A percentile compares a stretch with the other conserved stretches of the same genome.
These are phyloP conservation scores for Boletus tomentosulus DNA, from an alignment of 768 basidiomycete species.

Conservation along the genomic window DNA sequence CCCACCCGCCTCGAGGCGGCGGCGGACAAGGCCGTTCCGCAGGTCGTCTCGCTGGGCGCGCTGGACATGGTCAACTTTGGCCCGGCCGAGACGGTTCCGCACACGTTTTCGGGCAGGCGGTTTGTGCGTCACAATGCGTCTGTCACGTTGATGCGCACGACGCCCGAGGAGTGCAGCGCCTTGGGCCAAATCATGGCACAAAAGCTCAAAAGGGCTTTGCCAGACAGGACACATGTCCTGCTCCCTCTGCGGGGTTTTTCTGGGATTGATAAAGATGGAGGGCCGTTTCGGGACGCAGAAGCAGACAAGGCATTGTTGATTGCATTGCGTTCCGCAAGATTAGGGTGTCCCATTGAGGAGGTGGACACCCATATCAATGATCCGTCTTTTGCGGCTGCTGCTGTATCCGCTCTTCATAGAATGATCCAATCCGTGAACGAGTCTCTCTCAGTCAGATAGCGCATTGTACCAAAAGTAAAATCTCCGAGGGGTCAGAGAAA, in stretches of 20 bases:
- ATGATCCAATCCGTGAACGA: constrained; percentile 12
- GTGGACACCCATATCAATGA: constrained; percentile 27
- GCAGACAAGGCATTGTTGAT: constrained; percentile 22
- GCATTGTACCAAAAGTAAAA: background rate
- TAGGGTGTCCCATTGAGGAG: constrained; percentile 19
- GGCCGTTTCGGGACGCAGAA: constrained; percentile 23
- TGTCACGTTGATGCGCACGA: constrained; percentile 31
- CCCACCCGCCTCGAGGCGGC: constrained; percentile 27
- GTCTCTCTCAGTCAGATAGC: background rate
- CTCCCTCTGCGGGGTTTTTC: constrained; percentile 27
- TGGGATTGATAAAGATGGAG: constrained; percentile 19
- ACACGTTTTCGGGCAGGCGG: constrained; percentile 12
- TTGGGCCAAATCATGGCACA: constrained; percentile 20
- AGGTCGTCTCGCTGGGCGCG: constrained; percentile 31
- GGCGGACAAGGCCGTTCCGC: constrained; percentile 16
- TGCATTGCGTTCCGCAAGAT: constrained; percentile 8
- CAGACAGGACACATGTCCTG: constrained; percentile 18
- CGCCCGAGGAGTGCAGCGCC: constrained; percentile 18
- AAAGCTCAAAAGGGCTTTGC: constrained; percentile 17
- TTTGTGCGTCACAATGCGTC: constrained; percentile 25
- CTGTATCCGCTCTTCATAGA: constrained; percentile 15
- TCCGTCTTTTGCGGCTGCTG: constrained; percentile 17
- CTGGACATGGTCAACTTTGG: constrained; percentile 35
- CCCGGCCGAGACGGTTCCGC: constrained; percentile 22
- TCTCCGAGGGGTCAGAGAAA: background rate